Evolutionary conservation across 148 eudicot genomes (phyloP).

Genomic region (Vaccinium corymbosum): DNA sequence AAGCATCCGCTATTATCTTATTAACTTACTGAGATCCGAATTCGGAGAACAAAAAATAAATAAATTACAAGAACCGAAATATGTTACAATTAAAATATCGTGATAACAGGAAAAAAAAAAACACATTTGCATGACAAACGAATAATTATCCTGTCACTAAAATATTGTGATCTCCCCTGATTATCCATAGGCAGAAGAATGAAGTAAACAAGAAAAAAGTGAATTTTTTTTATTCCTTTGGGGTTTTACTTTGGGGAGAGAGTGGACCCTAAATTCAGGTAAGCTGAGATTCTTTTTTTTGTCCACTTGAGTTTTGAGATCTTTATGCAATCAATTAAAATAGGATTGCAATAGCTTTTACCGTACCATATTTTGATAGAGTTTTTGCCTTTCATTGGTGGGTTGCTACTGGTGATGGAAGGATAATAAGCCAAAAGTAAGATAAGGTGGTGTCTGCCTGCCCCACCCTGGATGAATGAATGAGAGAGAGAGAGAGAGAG

Average conservation of each 20-base stretch:
- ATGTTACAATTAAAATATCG: neutral
- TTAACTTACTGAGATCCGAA: neutral
- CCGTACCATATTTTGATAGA: neutral
- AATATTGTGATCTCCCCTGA: neutral
- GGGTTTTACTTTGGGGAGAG: neutral
- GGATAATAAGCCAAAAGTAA: constrained; percentile 20
- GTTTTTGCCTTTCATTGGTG: constrained; percentile 13
- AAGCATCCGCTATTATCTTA: neutral
- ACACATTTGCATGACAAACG: neutral
- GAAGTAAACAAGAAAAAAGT: neutral
- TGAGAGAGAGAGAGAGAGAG: neutral
- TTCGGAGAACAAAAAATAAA: neutral
- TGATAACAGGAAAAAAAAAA: neutral
- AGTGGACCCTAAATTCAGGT: constrained; percentile 7
- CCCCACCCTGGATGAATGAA: neutral
- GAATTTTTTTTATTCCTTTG: neutral
- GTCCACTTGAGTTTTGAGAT: neutral
- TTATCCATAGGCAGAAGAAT: neutral
- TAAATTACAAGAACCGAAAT: neutral
- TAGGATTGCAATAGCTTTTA: neutral
- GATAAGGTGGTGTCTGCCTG: constrained; percentile 15
- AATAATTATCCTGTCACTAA: neutral
- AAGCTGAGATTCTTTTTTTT: constrained; percentile 21
- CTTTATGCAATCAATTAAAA: neutral
- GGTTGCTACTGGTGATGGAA: neutral